A percentile compares a stretch with the other conserved stretches of the same genome.
Conservation (phyloP, 2,329 filamentous ascomycete species). For the Aspergillus fijiensis region DNA sequence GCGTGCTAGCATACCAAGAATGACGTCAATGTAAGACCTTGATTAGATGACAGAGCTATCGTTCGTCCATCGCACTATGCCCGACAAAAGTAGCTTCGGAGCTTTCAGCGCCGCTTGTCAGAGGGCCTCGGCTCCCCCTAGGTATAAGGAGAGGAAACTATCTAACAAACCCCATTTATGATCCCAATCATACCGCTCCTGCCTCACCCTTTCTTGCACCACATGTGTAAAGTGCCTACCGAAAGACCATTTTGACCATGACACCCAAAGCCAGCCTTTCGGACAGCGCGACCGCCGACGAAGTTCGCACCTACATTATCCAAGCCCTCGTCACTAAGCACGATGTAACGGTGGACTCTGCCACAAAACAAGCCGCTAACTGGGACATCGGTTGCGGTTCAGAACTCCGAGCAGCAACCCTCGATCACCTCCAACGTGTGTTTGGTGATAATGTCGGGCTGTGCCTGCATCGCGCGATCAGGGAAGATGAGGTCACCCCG, state of each 20-base stretch:
- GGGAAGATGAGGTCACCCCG: not conserved
- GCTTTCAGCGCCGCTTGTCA: too few relatives aligned
- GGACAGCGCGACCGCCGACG: not conserved
- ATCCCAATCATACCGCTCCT: too few relatives aligned
- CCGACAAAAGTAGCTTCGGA: too few relatives aligned
- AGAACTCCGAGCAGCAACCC: slow-evolving; percentile 1
- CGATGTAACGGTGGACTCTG: not conserved
- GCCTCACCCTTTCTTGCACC: too few relatives aligned
- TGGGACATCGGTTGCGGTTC: slow-evolving; percentile 3
- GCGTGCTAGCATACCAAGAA: too few relatives aligned
- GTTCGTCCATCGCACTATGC: too few relatives aligned
- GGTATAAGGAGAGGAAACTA: too few relatives aligned
- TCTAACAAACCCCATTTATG: too few relatives aligned
- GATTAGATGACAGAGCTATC: too few relatives aligned
- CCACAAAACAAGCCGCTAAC: not conserved
- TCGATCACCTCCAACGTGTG: slow-evolving; percentile 1
- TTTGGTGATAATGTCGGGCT: slow-evolving; percentile 7
- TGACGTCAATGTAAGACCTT: too few relatives aligned
- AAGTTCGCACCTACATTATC: slow-evolving; percentile 1
- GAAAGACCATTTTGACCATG: not conserved
- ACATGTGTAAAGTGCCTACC: too few relatives aligned
- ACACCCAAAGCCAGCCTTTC: not conserved
- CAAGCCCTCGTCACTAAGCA: not conserved
- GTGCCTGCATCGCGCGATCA: not conserved
- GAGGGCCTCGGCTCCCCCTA: too few relatives aligned